A percentile compares a stretch with the other conserved stretches of the same genome.
Evolutionary conservation across 148 eudicot species (phyloP).

Genomic region (Rhododendron molle): DNA sequence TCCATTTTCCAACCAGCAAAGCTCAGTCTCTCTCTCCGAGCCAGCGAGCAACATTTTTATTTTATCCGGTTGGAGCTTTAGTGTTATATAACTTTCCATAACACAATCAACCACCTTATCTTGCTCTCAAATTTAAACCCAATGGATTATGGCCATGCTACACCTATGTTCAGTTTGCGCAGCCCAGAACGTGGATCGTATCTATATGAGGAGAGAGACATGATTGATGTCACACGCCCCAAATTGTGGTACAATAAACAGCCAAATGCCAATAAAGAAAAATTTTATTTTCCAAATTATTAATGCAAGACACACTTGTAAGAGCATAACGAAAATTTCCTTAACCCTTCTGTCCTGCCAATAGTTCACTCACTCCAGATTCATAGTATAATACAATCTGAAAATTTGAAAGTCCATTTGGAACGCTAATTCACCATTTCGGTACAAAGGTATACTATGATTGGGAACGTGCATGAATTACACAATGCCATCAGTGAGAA

Average conservation of each 20-base stretch:
- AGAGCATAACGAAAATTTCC: not conserved
- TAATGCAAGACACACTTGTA: not conserved
- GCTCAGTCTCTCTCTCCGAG: slow-evolving; percentile 59
- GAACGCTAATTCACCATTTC: not conserved
- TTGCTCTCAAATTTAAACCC: not conserved
- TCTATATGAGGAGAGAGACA: not conserved
- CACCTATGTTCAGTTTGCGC: not conserved
- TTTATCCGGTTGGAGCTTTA: not conserved
- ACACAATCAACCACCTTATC: not conserved
- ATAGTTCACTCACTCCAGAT: not conserved
- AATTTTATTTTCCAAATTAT: not conserved
- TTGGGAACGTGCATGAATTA: not conserved
- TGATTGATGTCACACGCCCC: not conserved
- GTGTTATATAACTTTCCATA: not conserved
- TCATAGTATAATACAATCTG: not conserved
- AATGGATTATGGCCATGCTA: not conserved
- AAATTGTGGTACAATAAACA: not conserved
- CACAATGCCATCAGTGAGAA: not conserved
- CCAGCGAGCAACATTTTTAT: slow-evolving; percentile 30
- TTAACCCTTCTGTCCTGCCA: not conserved
- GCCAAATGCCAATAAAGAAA: not conserved
- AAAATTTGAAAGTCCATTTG: not conserved
- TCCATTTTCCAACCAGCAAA: slow-evolving; percentile 90
- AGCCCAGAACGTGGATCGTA: not conserved
- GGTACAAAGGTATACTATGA: not conserved